Conservation (phyloP, 1,139 yeast species). For the Suhomyces taliae region DNA sequence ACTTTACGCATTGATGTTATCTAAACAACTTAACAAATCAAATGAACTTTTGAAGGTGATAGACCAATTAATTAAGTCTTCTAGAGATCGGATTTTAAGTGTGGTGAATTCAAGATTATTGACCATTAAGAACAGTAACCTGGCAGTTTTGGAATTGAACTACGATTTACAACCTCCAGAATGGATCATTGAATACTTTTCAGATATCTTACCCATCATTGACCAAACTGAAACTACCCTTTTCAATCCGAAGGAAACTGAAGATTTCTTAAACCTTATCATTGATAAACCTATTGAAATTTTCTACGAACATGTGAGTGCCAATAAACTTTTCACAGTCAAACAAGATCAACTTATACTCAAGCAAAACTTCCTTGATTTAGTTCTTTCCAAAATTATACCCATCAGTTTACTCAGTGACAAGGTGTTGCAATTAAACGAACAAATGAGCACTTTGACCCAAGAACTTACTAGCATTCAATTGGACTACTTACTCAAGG, state of each 20-base stretch:
- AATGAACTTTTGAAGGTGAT: slow-evolving; percentile 26
- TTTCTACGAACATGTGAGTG: slow-evolving; percentile 35
- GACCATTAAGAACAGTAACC: slow-evolving; percentile 39
- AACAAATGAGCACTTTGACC: slow-evolving; percentile 32
- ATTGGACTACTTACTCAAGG: slow-evolving; percentile 43
- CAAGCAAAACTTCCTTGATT: slow-evolving; percentile 59
- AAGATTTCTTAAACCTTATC: slow-evolving; percentile 34
- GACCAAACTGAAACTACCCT: slow-evolving; percentile 38
- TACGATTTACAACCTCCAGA: slow-evolving; percentile 67
- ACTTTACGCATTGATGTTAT: slow-evolving; percentile 69
- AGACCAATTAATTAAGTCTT: slow-evolving; percentile 24
- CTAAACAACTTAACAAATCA: slow-evolving; percentile 39
- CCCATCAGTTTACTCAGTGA: slow-evolving; percentile 43
- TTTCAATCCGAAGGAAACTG: slow-evolving; percentile 33
- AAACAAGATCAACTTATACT: slow-evolving; percentile 44
- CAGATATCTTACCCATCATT: slow-evolving; percentile 50
- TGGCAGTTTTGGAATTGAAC: slow-evolving; percentile 42
- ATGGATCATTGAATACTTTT: slow-evolving; percentile 63
- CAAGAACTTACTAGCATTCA: slow-evolving; percentile 42
- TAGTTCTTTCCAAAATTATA: slow-evolving; percentile 54
- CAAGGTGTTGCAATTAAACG: slow-evolving; percentile 41
- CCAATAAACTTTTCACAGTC: slow-evolving; percentile 24
- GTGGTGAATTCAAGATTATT: slow-evolving; percentile 43
- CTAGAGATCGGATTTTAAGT: slow-evolving; percentile 43
- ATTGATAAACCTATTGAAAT: slow-evolving; percentile 52